Conservation (phyloP, 805 yeast genomes). For the Lipomyces mesembrius region DNA sequence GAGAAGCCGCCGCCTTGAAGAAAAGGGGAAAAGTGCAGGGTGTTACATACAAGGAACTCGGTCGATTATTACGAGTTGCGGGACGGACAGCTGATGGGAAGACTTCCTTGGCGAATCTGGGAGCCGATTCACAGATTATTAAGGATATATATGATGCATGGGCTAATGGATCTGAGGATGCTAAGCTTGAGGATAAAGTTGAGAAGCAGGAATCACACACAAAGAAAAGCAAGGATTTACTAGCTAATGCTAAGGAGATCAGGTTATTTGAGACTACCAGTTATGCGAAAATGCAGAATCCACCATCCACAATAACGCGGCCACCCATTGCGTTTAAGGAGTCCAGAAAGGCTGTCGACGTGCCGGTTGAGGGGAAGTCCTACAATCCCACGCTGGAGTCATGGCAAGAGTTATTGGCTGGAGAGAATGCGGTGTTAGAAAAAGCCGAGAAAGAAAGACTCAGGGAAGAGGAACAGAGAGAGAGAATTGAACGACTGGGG, state of each 20-base stretch:
- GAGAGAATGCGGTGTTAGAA: slow-evolving; percentile 69
- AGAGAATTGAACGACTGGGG: slow-evolving; percentile 67
- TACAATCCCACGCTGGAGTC: slow-evolving; percentile 86
- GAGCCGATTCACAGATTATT: slow-evolving; percentile 65
- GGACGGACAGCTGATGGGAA: slow-evolving; percentile 69
- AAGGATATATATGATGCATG: slow-evolving; percentile 69
- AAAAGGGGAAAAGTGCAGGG: slow-evolving; percentile 58
- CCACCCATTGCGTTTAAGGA: slow-evolving; percentile 63
- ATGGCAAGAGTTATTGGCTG: slow-evolving; percentile 74
- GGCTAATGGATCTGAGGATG: slow-evolving; percentile 59
- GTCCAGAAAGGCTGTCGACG: slow-evolving; percentile 48
- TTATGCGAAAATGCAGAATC: slow-evolving; percentile 40
- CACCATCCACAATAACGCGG: slow-evolving; percentile 54
- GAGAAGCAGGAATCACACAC: slow-evolving; percentile 33
- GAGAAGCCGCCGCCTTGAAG: slow-evolving; percentile 43
- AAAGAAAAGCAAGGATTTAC: slow-evolving; percentile 28
- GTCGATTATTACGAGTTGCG: slow-evolving; percentile 71
- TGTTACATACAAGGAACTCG: slow-evolving; percentile 65
- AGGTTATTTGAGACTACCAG: slow-evolving; percentile 18
- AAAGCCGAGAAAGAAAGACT: slow-evolving; percentile 61
- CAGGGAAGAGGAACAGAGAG: slow-evolving; percentile 64
- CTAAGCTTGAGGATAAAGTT: slow-evolving; percentile 4
- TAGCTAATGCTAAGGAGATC: slow-evolving; percentile 13
- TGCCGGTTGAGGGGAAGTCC: slow-evolving; percentile 87
- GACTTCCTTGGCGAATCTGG: slow-evolving; percentile 57